Base-by-base conservation (phyloP, 768 basidiomycete genomes). In the Steccherinum ochraceum region DNA sequence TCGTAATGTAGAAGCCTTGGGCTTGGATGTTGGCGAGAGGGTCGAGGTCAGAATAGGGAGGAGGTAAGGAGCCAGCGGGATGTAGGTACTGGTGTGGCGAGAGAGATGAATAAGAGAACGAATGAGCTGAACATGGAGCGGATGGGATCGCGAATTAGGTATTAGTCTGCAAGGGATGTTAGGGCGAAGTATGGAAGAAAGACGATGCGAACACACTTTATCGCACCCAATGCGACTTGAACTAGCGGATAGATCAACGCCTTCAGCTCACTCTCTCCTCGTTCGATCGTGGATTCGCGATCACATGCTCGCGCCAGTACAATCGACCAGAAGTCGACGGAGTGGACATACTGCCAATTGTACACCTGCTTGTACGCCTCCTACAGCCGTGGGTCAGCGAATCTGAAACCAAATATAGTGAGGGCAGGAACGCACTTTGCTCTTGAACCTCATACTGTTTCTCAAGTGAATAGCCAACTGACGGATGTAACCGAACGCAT, bases 291-390 rank as follows among this genome's bases (percentile, higher is more conserved):
- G 2, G 73, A 70, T 59, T 83, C 72, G 24, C 72, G 70, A 60
- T 84, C 81, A 61, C 90, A 94, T 13, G 91, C 86, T 41, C 84
- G 76, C 19, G 84, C 86, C 10, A 99, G 77, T 10, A 97, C 92
- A 40, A 90, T 76, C 39, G 81, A 79, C 96, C 96, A 99, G 61
- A 98, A 98, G 72, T 99, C 96, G 56, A 99, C 73, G 52, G 84
- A 90, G 65, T 99, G 96, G 2, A 86, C 88, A 58, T 86, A 97
- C 70, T 97, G 96, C 96, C 96, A 99, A 69, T 97, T 99, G 70
- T 99, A 96, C 19, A 99, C 95, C 59, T 88, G 85, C 66, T 86
- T 86, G 70, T 88, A 94, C 7, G 91, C 84, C 58, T 98, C 93
- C 86, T 92, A 65, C 19, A 51, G 48, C n/a, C 30, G 16, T 35